Base-by-base conservation (phyloP, 2,329 filamentous ascomycete genomes). In the Venturia pyrina region DNA sequence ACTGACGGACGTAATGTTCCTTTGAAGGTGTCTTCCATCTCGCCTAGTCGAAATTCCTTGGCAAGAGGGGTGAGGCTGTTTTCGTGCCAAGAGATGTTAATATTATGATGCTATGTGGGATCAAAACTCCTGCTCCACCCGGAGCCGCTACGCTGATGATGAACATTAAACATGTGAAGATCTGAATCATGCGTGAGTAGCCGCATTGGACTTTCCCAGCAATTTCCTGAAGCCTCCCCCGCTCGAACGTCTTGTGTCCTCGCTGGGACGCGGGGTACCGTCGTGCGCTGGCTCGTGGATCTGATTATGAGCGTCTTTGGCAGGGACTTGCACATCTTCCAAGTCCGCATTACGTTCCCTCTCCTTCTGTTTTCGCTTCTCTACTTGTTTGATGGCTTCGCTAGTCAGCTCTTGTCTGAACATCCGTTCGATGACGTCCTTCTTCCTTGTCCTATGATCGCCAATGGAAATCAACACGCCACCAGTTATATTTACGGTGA, bases 351-450 rank as follows among this genome's bases (percentile, higher is more conserved):
- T 46, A 6, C 60, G 15, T 17, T 24, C 37, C 13, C 15, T 28
- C n/a, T 62, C 60, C 19, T 62, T 46, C n/a, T 44, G 60, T n/a
- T 46, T 62, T 69, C 80, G 78, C 72, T 82, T 82, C 69, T 82
- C 76, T 13, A 84, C 77, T 70, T 83, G 82, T 69, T 81, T 80
- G 69, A 88, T 87, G 0, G 86, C 86, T 70, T 86, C 80, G 60
- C 82, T 77, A 0, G 91, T 96, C 66, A 96, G 76, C 69, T 91
- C 86, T 73, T 95, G 91, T 40, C 90, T 80, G 71, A 89, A 85
- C 76, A 95, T 85, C 57, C 87, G 83, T 72, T 93, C 87, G 28
- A 92, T 80, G 0, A 96, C 89, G 53, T 96, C 90, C 83, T 92
- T 93, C 82, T 96, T 96, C 63, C 91, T 81, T 1, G 90, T 92